phyloP scores from a whole-genome alignment of 805 yeast species.

The Cyberlindnera maritima region DNA sequence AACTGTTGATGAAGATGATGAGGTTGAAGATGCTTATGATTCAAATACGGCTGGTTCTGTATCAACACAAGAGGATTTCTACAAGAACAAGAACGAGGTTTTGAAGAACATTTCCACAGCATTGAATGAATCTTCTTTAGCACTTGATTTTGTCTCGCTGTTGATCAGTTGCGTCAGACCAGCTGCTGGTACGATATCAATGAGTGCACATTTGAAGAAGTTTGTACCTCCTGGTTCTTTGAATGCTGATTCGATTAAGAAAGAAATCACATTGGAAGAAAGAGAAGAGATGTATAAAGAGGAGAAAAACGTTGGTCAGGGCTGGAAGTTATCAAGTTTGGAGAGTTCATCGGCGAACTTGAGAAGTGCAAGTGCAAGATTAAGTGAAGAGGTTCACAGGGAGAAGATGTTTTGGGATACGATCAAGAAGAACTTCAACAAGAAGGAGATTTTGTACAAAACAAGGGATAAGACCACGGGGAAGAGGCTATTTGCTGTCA shows the following conservation, averaged over 20 bases:
- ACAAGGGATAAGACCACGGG: constrained; percentile 54
- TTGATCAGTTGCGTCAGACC: constrained; percentile 79
- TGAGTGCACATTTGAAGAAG: constrained; percentile 79
- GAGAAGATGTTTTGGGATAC: constrained; percentile 73
- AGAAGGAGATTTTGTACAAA: constrained; percentile 65
- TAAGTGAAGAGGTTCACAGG: constrained; percentile 51
- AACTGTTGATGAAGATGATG: constrained; percentile 7
- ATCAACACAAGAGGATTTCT: constrained; percentile 42
- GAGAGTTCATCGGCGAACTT: constrained; percentile 52
- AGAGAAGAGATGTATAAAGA: constrained; percentile 21
- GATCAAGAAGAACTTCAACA: constrained; percentile 25
- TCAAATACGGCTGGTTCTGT: constrained; percentile 21
- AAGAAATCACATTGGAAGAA: constrained; percentile 22
- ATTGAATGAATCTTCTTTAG: constrained; percentile 82
- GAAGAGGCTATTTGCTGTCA: constrained; percentile 64
- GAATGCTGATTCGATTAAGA: constrained; percentile 39
- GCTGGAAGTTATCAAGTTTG: constrained; percentile 83
- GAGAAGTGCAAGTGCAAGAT: constrained; percentile 45
- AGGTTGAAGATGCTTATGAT: constrained; percentile 14
- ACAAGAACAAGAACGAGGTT: constrained; percentile 50
- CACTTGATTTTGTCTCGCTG: constrained; percentile 83
- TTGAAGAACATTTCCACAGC: constrained; percentile 59
- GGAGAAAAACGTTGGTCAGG: constrained; percentile 37
- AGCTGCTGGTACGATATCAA: constrained; percentile 80
- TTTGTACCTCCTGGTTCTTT: constrained; percentile 75